Evolutionary conservation across 2,329 filamentous ascomycete species (phyloP).

Genomic region (Cytospora paraplurivora): DNA sequence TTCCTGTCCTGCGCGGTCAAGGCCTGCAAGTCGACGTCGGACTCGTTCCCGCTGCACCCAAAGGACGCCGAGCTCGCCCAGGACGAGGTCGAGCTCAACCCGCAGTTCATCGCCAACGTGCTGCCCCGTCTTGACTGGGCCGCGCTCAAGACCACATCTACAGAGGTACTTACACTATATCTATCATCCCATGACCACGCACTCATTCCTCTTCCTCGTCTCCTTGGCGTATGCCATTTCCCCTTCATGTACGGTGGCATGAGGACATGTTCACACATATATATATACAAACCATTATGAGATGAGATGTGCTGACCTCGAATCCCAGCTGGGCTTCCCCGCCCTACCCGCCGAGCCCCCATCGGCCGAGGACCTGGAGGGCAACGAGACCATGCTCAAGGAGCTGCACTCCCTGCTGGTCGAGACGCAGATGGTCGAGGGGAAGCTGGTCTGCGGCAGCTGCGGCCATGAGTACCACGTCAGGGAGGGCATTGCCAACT

Average conservation of each 20-base stretch:
- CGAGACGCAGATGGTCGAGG: constrained; percentile 87
- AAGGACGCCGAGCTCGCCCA: constrained; percentile 89
- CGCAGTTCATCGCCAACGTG: constrained; percentile 79
- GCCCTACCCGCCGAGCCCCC: constrained; percentile 67
- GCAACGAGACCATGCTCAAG: constrained; percentile 69
- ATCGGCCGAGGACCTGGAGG: constrained; percentile 60
- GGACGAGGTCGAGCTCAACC: constrained; percentile 78
- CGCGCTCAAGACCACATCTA: constrained; percentile 72
- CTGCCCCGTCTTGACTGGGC: constrained; percentile 87
- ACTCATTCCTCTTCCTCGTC: not conserved
- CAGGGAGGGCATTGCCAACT: constrained; percentile 96
- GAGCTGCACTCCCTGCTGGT: constrained; percentile 82
- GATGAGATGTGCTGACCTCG: constrained; percentile 19
- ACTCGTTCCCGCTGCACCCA: constrained; percentile 88
- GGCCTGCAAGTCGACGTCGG: constrained; percentile 79
- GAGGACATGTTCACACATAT: not conserved
- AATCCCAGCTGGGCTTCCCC: constrained; percentile 74
- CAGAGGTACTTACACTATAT: constrained; percentile 61
- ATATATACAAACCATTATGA: constrained; percentile 17
- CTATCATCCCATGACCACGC: not conserved
- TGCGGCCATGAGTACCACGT: constrained; percentile 94
- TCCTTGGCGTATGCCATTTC: not conserved
- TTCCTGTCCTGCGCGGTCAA: constrained; percentile 97
- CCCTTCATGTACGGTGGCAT: not conserved
- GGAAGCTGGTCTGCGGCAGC: constrained; percentile 85